Base-by-base conservation (phyloP, 176 grass and related monocot genomes). In the Tuctoria greenei region DNA sequence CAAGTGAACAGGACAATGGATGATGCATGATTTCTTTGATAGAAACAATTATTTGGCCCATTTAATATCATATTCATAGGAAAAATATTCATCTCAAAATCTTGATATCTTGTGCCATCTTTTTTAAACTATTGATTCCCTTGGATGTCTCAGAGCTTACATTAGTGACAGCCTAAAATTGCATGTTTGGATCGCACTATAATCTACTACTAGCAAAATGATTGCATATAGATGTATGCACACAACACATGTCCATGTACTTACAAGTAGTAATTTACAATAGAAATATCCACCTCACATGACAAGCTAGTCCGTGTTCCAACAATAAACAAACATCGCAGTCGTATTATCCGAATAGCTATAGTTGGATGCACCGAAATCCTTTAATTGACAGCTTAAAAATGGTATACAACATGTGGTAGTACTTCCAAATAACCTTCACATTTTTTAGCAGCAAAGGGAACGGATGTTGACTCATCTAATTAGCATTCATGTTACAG, bases 241-340 rank as follows among this genome's bases (percentile, higher is more conserved):
- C n/a, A 23, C 10, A 56, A 54, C n/a, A 56, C 59, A 37, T n/a
- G 61, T 18, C 1, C 0, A 12, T 61, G 79, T 52, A 67, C 67
- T 42, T 20, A 76, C 20, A 42, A 57, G 35, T 41, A 67, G 9
- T 77, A 72, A 60, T 77, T 36, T 60, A 72, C 17, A 12, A 50
- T 70, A 17, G 27, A 41, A 67, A 73, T 74, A 66, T 87, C 74
- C 28, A 18, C 80, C 80, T 73, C 80, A 83, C 80, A 79, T 79
- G 85, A 54, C 50, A 5, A 67, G 61, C 50, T 4, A 67, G 61
- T 61, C 13, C 61, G 27, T 67, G 34, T 36, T 28, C 18, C 5
- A 21, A 16, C 51, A 26, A 61, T 79, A 74, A 76, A 86, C 27
- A 71, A 68, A 36, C 39, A 2, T 41, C 37, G 2, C 1, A 17